Evolutionary conservation across 2,329 filamentous ascomycete genomes (phyloP).

Genomic region (Incumbomyces lentus): DNA sequence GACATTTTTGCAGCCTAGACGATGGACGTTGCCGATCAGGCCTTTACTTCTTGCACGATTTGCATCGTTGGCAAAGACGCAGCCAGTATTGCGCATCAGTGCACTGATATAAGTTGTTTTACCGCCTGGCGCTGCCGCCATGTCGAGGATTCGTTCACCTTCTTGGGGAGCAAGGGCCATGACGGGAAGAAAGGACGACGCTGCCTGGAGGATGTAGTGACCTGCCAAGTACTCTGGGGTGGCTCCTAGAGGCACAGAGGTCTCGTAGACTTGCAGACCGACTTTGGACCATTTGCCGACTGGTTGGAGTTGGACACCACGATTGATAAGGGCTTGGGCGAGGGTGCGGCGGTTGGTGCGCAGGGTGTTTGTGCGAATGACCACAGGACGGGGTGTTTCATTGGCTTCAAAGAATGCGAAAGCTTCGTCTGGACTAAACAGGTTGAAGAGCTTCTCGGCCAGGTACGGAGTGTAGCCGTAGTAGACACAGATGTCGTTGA

Average conservation of each 20-base stretch:
- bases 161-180: slow-evolving; percentile 95
- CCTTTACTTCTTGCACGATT: slow-evolving; percentile 89
- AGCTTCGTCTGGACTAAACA: slow-evolving; percentile 87
- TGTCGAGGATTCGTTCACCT: slow-evolving; percentile 80
- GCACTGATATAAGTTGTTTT: slow-evolving; percentile 96
- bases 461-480: slow-evolving; percentile 92
- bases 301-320: slow-evolving; percentile 89
- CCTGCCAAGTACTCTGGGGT: slow-evolving; percentile 96
- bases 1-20: slow-evolving; percentile 83
- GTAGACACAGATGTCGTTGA: slow-evolving; percentile 90
- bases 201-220: slow-evolving; percentile 95
- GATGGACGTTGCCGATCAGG: slow-evolving; percentile 96
- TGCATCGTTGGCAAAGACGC: slow-evolving; percentile 91
- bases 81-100: slow-evolving; percentile 93
- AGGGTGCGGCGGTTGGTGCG: slow-evolving; percentile 67
- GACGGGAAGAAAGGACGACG: slow-evolving; percentile 90
- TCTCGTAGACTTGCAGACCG: slow-evolving; percentile 91
- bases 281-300: slow-evolving; percentile 99
- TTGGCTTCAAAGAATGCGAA: slow-evolving; percentile 99
- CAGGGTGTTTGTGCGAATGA: slow-evolving; percentile 94
- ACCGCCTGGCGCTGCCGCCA: slow-evolving; percentile 91
- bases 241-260: slow-evolving; percentile 74
- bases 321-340: slow-evolving; percentile 87
- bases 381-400: slow-evolving; percentile 84
- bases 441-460: slow-evolving; percentile 88